Evolutionary conservation across 108 stramenopile genomes (phyloP).

Genomic region (Pseudonitzschia multiseries): DNA sequence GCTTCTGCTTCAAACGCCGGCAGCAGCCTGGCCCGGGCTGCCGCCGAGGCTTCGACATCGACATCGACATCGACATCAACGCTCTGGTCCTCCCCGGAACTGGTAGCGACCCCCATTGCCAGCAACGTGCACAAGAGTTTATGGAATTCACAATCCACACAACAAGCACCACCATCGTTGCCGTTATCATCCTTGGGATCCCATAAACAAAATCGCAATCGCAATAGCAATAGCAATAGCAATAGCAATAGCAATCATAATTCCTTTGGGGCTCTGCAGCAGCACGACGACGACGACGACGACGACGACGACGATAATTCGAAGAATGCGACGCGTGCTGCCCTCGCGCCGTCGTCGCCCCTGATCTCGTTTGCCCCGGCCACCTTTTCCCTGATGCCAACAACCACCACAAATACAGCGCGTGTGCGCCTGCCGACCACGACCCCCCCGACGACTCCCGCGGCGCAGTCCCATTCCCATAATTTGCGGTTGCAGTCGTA

Average conservation of each 20-base stretch:
- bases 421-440: not conserved
- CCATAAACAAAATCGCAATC: not conserved
- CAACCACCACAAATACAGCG: not conserved
- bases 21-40: slow-evolving; percentile 9
- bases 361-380: not conserved
- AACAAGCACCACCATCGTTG: too few relatives aligned
- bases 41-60: too few relatives aligned
- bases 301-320: not conserved
- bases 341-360: not conserved
- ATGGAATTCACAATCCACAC: too few relatives aligned
- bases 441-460: slow-evolving; percentile 4
- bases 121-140: not conserved
- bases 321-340: too few relatives aligned
- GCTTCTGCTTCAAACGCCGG: too few relatives aligned
- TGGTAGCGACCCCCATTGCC: not conserved
- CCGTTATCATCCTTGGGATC: not conserved
- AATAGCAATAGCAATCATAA: not conserved
- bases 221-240: not conserved
- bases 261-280: not conserved
- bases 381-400: not conserved
- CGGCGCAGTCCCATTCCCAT: not conserved
- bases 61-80: too few relatives aligned
- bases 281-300: not conserved
- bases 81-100: too few relatives aligned
- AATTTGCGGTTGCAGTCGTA: not conserved